These are phyloP conservation scores for Euphorbia tirucalli DNA, from an alignment of 345 rosid genomes.

Conservation along the genomic window DNA sequence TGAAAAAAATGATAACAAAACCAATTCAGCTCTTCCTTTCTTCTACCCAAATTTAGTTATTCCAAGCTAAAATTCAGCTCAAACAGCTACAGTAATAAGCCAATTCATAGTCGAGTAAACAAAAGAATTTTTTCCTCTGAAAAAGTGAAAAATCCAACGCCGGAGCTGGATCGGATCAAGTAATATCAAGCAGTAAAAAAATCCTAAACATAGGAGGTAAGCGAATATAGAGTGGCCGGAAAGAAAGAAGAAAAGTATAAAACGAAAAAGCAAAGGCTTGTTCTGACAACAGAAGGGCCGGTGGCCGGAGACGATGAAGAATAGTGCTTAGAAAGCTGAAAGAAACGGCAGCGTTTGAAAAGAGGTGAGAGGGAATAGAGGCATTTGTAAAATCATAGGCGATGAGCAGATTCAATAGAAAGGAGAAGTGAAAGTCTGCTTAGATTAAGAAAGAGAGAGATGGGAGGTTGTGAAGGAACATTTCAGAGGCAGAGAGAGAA, in stretches of 20 bases:
- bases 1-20: neutral
- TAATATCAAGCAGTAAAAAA: slow-evolving; percentile 17
- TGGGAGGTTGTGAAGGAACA: slow-evolving; percentile 48
- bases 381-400: slow-evolving; percentile 6
- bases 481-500: slow-evolving; percentile 19
- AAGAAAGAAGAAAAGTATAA: neutral
- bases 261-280: neutral
- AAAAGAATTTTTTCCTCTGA: neutral
- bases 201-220: slow-evolving; percentile 6
- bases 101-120: slow-evolving; percentile 20
- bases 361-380: neutral
- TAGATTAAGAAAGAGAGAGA: neutral
- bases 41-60: neutral
- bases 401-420: slow-evolving; percentile 18
- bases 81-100: neutral
- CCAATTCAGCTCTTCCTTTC: neutral
- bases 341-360: slow-evolving; percentile 15
- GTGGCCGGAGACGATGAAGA: slow-evolving; percentile 3
- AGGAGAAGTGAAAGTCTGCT: slow-evolving; percentile 8
- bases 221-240: neutral
- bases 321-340: neutral
- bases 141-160: slow-evolving; percentile 15
- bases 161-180: slow-evolving; percentile 23
- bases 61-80: neutral
- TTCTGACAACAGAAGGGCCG: neutral